Percentiles rank a stretch among this genome's conserved stretches.
These are phyloP conservation scores for Penicillium robsamsonii DNA, from an alignment of 495 filamentous ascomycete genomes.

Conservation along the genomic window DNA sequence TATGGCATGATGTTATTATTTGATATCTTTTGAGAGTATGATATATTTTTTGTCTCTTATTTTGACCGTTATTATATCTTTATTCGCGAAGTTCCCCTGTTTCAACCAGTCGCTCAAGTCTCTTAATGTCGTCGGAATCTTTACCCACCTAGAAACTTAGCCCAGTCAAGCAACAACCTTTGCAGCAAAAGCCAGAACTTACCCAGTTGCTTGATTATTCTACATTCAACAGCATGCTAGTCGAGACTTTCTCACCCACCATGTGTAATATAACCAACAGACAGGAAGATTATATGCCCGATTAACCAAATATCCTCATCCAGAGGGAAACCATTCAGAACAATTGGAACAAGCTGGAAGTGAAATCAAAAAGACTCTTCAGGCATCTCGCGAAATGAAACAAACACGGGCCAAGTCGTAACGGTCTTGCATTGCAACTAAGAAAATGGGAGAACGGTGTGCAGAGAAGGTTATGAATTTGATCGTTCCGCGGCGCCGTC, in stretches of 20 bases:
- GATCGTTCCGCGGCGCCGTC: conserved; percentile 29
- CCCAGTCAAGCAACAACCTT: background rate
- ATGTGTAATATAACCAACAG: background rate
- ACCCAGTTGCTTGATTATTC: background rate
- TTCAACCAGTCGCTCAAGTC: background rate
- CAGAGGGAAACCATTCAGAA: background rate
- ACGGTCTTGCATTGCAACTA: conserved; percentile 48
- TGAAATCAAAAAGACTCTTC: conserved; percentile 7
- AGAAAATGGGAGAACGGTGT: conserved; percentile 32
- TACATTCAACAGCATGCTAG: background rate
- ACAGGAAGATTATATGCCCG: background rate
- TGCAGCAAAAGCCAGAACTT: background rate
- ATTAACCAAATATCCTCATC: background rate
- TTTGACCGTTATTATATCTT: background rate
- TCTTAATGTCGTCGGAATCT: background rate
- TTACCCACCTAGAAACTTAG: background rate
- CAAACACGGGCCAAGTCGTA: conserved; percentile 35
- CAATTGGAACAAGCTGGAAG: background rate
- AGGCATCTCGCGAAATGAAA: conserved; percentile 7
- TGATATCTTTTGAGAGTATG: background rate
- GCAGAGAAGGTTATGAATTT: conserved; percentile 30
- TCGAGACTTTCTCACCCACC: background rate
- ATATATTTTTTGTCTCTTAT: background rate
- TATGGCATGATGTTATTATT: conserved; percentile 1
- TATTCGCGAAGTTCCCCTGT: background rate